A percentile compares a stretch with the other conserved stretches of the same genome.
These are phyloP conservation scores for Ananas comosus DNA, from an alignment of 176 grass and related monocot genomes.

Conservation along the genomic window DNA sequence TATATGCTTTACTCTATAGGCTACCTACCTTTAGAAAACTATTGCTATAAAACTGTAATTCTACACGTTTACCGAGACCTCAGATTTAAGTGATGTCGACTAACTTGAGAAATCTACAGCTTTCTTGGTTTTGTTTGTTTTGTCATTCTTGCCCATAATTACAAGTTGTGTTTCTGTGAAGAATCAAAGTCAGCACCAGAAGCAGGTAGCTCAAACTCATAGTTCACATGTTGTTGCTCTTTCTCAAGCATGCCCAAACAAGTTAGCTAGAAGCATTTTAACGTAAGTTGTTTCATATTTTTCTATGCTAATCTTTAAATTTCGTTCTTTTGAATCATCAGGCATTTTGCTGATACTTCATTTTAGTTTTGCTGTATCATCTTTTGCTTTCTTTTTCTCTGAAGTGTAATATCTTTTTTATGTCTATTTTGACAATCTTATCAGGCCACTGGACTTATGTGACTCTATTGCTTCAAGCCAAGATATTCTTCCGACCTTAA, in stretches of 20 bases:
- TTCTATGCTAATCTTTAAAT: too few relatives aligned
- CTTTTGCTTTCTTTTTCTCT: background rate
- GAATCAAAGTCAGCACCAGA: constrained; percentile 44
- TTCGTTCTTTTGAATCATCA: too few relatives aligned
- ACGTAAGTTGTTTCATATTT: constrained; percentile 46
- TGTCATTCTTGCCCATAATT: constrained; percentile 19
- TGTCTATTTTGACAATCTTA: background rate
- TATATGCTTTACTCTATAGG: too few relatives aligned
- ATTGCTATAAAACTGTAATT: too few relatives aligned
- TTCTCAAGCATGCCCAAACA: constrained; percentile 64
- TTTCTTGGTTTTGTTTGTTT: constrained; percentile 12
- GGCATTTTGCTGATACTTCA: too few relatives aligned
- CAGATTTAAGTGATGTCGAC: too few relatives aligned
- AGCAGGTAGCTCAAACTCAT: constrained; percentile 51
- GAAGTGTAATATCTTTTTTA: background rate
- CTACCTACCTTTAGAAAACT: too few relatives aligned
- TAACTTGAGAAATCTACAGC: too few relatives aligned
- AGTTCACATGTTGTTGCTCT: constrained; percentile 69
- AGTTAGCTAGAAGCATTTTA: constrained; percentile 48
- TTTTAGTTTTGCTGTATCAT: background rate
- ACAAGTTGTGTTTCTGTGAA: constrained; percentile 26
- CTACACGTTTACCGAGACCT: too few relatives aligned
- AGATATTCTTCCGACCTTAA: constrained; percentile 58
- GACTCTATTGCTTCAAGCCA: constrained; percentile 54
- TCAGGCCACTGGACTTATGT: constrained; percentile 93